Conservation (phyloP, 2,329 filamentous ascomycete genomes). For the Sarocladium brachiariae region DNA sequence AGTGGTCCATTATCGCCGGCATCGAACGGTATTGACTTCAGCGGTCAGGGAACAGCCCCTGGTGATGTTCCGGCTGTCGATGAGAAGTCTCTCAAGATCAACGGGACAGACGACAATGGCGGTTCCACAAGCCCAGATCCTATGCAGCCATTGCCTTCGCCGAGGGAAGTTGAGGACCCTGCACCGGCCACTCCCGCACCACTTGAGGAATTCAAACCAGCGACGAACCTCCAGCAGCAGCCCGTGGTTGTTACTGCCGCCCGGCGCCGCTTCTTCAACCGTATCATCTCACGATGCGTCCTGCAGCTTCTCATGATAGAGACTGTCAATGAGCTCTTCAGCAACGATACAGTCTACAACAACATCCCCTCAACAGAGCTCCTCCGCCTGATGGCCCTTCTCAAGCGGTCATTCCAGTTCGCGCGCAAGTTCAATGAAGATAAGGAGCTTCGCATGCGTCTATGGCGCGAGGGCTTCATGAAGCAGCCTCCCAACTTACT, state of each 20-base stretch:
- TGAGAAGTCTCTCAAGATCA: constrained; percentile 55
- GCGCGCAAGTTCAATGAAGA: constrained; percentile 97
- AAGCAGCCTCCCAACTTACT: constrained; percentile 96
- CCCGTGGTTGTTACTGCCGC: constrained; percentile 89
- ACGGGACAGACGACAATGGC: constrained; percentile 32
- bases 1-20: constrained; percentile 44
- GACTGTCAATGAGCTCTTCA: constrained; percentile 97
- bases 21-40: constrained; percentile 45
- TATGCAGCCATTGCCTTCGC: constrained; percentile 18
- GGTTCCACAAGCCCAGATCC: constrained; percentile 14
- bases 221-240: constrained; percentile 71
- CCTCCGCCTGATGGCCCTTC: constrained; percentile 81
- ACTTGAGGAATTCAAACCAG: constrained; percentile 83
- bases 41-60: constrained; percentile 31
- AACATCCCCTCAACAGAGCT: constrained; percentile 89
- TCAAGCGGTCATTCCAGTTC: constrained; percentile 96
- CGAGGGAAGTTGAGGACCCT: constrained; percentile 17
- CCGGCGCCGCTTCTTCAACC: constrained; percentile 92
- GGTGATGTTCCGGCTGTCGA: constrained; percentile 30
- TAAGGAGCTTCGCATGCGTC: constrained; percentile 85
- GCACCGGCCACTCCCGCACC: constrained; percentile 31
- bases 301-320: constrained; percentile 98
- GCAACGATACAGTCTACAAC: constrained; percentile 88
- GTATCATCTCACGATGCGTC: constrained; percentile 97
- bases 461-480: constrained; percentile 99